A percentile compares a stretch with the other conserved stretches of the same genome.
Conservation (phyloP, 768 basidiomycete species). For the Leccinum fibrillosum region DNA sequence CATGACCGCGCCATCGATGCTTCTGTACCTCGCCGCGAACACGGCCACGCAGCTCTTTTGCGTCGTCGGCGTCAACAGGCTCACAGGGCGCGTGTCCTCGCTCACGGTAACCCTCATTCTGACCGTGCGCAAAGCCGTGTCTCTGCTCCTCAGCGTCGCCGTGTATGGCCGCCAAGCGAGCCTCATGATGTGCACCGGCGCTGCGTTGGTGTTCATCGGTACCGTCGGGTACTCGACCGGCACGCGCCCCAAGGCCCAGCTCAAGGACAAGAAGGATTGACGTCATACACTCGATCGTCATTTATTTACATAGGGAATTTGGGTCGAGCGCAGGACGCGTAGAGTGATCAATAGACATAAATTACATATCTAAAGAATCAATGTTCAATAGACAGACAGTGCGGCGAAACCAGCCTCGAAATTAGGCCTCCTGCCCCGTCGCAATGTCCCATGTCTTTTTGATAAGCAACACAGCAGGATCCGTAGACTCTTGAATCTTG, state of each 20-base stretch:
- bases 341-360: conserved; percentile 20
- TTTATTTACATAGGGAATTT: background rate
- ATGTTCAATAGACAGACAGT: background rate
- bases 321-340: background rate
- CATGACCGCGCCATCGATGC: conserved; percentile 52
- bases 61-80: conserved; percentile 80
- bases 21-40: conserved; percentile 67
- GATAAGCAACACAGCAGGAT: conserved; percentile 56
- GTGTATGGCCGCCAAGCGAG: conserved; percentile 40
- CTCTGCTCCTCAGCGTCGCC: conserved; percentile 67
- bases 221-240: conserved; percentile 61
- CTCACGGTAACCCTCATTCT: conserved; percentile 78
- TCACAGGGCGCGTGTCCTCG: conserved; percentile 73
- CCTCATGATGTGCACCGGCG: conserved; percentile 65
- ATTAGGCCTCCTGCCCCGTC: conserved; percentile 53
- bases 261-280: conserved; percentile 28
- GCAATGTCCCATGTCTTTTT: conserved; percentile 70
- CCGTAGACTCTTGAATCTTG: conserved; percentile 54
- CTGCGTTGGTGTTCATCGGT: conserved; percentile 63
- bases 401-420: background rate
- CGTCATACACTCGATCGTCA: conserved; percentile 6
- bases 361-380: background rate
- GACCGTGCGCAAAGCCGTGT: conserved; percentile 78
- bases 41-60: conserved; percentile 83
- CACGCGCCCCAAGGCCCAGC: conserved; percentile 1